Evolutionary conservation across 306 rosid genomes (phyloP).

Genomic region (Pyrus bretschneideri): DNA sequence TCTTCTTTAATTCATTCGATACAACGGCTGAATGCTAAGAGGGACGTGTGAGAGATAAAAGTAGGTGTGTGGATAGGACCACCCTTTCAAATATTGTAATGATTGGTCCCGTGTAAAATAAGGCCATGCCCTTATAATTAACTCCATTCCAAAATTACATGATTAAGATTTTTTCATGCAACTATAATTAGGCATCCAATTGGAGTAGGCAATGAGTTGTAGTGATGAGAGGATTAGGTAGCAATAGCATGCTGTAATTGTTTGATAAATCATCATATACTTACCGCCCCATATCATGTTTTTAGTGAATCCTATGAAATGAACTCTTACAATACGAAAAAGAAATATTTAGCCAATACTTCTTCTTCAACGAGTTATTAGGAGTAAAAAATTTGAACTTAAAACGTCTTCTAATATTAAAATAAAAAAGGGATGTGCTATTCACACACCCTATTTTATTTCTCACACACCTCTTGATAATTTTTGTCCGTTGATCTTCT

Average conservation of each 20-base stretch:
- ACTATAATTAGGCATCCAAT: neutral
- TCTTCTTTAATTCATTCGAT: too few relatives aligned
- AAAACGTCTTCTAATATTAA: too few relatives aligned
- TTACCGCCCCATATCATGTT: neutral
- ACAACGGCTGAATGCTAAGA: too few relatives aligned
- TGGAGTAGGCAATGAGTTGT: conserved; percentile 1
- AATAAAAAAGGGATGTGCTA: too few relatives aligned
- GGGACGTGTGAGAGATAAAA: too few relatives aligned
- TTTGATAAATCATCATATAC: neutral
- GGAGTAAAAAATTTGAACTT: neutral
- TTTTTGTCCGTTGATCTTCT: too few relatives aligned
- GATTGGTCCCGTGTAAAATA: neutral
- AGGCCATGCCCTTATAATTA: neutral
- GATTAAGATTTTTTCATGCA: neutral
- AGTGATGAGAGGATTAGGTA: conserved; percentile 17
- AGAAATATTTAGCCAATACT: too few relatives aligned
- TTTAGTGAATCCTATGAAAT: neutral
- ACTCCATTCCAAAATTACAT: neutral
- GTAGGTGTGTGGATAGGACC: too few relatives aligned
- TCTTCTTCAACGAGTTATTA: neutral
- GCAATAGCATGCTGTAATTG: conserved; percentile 16
- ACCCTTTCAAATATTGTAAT: neutral
- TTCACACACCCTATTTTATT: too few relatives aligned
- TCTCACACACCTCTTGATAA: too few relatives aligned
- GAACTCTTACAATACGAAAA: neutral